Base-by-base conservation (phyloP, 163 green algal species). In the Volvox carteri region DNA sequence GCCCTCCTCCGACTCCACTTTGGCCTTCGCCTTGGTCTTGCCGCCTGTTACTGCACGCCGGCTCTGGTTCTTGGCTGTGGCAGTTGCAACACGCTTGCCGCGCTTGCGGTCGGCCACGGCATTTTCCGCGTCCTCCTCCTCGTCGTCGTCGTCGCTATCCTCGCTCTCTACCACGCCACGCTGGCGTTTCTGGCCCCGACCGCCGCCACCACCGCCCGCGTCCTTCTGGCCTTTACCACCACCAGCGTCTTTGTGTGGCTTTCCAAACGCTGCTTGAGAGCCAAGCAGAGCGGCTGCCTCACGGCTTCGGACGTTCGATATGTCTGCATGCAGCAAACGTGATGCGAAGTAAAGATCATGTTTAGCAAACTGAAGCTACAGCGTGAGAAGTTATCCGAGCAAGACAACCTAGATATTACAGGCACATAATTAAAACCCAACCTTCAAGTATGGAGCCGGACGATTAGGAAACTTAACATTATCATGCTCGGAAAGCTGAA, bases 241-340 rank as follows among this genome's bases (percentile, higher is more conserved):
- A 41, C 72, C 72, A 12, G 75, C 50, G 3, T 70, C 77, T 52
- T 85, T 85, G 28, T 41, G 42, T 39, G 33, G 56, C 56, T 76
- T 60, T 6, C 35, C 54, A 4, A 19, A 28, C 12, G 35, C 11
- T 25, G 25, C 4, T 3, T 41, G 23, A 28, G 25, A 56, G 19
- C 44, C 21, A 37, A 85, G 77, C 77, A 85, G 58, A 1, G 78
- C 78, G 5, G 78, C 78, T 12, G 78, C 58, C 56, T 68, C 78
- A 23, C 58, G 39, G 58, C 56, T 70, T 39, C 68, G 68, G 25
- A 60, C 78, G 2, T 75, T 75, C 37, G 58, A 42, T 11, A 74
- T 54, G 77, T 85, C 77, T 85, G 77, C 19, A n/a, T n/a, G n/a
- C n/a, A n/a, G n/a, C n/a, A n/a, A 62, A 62, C n/a, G n/a, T n/a